Evolutionary conservation across 768 basidiomycete species (phyloP).

Genomic region (Tubosaeta sp.): DNA sequence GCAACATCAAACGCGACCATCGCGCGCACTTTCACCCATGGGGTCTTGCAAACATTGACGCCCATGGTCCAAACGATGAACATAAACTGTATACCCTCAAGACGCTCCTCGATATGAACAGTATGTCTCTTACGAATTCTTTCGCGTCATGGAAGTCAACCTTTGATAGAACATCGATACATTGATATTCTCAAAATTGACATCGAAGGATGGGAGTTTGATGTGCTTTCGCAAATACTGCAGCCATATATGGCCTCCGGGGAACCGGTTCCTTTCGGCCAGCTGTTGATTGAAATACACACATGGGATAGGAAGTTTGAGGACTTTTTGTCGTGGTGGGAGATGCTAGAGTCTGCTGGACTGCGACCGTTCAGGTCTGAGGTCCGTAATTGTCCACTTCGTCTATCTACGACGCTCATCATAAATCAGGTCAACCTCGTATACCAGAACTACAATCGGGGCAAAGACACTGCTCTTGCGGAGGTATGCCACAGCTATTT

Average conservation of each 20-base stretch:
- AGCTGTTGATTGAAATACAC: slow-evolving; percentile 46
- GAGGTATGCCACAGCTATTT: slow-evolving; percentile 35
- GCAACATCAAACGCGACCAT: slow-evolving; percentile 29
- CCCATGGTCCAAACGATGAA: slow-evolving; percentile 28
- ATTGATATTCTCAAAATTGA: slow-evolving; percentile 45
- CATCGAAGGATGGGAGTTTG: slow-evolving; percentile 47
- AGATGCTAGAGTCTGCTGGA: slow-evolving; percentile 42
- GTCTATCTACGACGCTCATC: slow-evolving; percentile 1
- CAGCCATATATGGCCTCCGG: slow-evolving; percentile 33
- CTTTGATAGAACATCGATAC: slow-evolving; percentile 29
- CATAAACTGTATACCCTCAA: slow-evolving; percentile 44
- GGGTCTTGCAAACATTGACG: slow-evolving; percentile 38
- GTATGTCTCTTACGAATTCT: slow-evolving; percentile 19
- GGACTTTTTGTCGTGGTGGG: slow-evolving; percentile 43
- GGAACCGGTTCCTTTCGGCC: slow-evolving; percentile 43
- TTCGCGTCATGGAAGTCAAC: neutral
- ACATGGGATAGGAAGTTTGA: slow-evolving; percentile 33
- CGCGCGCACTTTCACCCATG: slow-evolving; percentile 43
- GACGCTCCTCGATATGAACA: slow-evolving; percentile 42
- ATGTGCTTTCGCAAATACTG: slow-evolving; percentile 38
- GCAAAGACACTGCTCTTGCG: slow-evolving; percentile 42
- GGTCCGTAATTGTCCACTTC: slow-evolving; percentile 12
- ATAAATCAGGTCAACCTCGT: slow-evolving; percentile 48
- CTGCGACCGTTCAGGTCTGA: slow-evolving; percentile 46
- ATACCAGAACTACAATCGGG: slow-evolving; percentile 53